Conservation (phyloP, 192 early-diverging fungal species). For the Thamnidium elegans region DNA sequence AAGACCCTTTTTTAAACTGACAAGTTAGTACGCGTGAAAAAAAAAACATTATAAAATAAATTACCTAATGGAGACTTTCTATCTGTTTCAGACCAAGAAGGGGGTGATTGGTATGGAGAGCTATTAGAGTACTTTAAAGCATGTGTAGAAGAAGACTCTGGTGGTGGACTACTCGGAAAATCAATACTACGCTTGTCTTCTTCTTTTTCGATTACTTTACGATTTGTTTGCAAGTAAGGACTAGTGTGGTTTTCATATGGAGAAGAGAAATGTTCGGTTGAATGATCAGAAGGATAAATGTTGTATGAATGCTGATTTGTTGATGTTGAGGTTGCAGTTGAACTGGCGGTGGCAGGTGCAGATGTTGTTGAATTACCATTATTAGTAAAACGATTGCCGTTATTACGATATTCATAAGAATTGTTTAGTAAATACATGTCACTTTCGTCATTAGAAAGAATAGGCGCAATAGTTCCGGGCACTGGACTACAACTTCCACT, state of each 20-base stretch:
- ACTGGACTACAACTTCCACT: slow-evolving; percentile 31
- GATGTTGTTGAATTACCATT: background rate
- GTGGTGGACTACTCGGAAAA: slow-evolving; percentile 19
- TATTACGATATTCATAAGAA: slow-evolving; percentile 24
- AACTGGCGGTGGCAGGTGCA: background rate
- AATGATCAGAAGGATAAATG: too few species aligned
- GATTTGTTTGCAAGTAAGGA: background rate
- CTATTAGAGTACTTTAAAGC: background rate
- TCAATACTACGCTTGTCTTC: background rate
- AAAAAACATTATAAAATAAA: background rate
- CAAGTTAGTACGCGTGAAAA: too few species aligned
- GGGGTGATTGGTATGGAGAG: background rate
- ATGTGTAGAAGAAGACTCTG: background rate
- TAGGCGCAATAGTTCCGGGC: slow-evolving; percentile 8
- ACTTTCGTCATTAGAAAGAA: slow-evolving; percentile 9
- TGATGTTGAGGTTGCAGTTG: background rate
- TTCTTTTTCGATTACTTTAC: background rate
- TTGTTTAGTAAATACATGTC: slow-evolving; percentile 27
- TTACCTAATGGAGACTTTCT: background rate
- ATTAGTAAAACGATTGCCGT: background rate
- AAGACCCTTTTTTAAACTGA: background rate
- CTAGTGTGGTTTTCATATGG: background rate
- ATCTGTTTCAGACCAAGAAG: background rate
- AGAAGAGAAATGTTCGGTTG: background rate
- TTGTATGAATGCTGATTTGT: background rate